Evolutionary conservation across 225 moss, liverwort and hornwort species (phyloP).

Genomic region (Anthoceros angustus): DNA sequence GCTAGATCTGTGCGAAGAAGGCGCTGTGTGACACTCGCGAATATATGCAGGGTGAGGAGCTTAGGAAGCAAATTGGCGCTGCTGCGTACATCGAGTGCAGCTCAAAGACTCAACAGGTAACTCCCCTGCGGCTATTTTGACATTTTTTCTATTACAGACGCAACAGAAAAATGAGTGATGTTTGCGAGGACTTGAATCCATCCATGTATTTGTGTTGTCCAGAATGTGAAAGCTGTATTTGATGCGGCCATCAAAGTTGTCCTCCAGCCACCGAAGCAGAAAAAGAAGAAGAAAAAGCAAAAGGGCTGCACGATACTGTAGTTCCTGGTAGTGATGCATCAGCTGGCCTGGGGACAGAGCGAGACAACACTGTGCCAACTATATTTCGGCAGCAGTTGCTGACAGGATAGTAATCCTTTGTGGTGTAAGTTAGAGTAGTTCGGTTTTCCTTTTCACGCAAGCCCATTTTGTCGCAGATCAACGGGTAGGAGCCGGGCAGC

Average conservation of each 20-base stretch:
- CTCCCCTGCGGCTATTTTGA: neutral
- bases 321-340: neutral
- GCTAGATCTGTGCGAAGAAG: no score
- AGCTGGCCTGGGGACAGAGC: no score
- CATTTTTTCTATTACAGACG: neutral
- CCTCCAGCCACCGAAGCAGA: slow-evolving; percentile 90
- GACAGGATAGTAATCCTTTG: no score
- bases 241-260: slow-evolving; percentile 99
- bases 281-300: slow-evolving; percentile 99
- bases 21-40: no score
- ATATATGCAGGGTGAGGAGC: slow-evolving; percentile 65
- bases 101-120: slow-evolving; percentile 98
- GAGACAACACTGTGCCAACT: no score
- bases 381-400: no score
- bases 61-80: slow-evolving; percentile 82
- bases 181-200: neutral
- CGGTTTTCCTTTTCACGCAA: no score
- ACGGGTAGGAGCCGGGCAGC: no score
- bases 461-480: no score
- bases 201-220: slow-evolving; percentile 12
- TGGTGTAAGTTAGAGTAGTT: no score
- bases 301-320: slow-evolving; percentile 80
- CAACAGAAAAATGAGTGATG: neutral
- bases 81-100: slow-evolving; percentile 97
- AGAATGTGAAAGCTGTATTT: slow-evolving; percentile 99